Evolutionary conservation across 176 grass and related monocot genomes (phyloP).

Genomic region (Phoenix dactylifera): DNA sequence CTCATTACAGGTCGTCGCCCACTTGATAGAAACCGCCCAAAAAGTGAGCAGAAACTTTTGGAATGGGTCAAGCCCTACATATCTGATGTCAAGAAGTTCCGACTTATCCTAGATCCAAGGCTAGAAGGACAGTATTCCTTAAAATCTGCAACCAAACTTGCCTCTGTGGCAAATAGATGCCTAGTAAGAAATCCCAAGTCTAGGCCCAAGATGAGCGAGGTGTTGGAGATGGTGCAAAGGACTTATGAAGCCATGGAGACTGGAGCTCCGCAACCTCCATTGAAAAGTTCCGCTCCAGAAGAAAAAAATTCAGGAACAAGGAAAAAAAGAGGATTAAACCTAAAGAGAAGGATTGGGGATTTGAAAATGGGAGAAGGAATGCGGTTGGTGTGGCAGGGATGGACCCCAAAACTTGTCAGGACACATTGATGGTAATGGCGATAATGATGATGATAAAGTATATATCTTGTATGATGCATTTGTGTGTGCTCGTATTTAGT

Average conservation of each 20-base stretch:
- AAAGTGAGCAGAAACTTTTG: conserved; percentile 80
- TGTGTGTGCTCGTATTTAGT: conserved; percentile 9
- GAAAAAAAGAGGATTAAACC: conserved; percentile 35
- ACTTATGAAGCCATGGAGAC: conserved; percentile 37
- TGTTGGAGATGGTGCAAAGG: conserved; percentile 63
- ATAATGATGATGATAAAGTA: not conserved
- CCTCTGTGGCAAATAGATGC: conserved; percentile 70
- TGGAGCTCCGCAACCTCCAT: conserved; percentile 44
- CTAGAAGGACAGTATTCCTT: conserved; percentile 60
- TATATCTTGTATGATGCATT: conserved; percentile 31
- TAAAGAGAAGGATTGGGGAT: conserved; percentile 43
- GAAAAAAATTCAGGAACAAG: conserved; percentile 11
- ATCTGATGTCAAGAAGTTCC: conserved; percentile 45
- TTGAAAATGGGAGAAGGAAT: conserved; percentile 28
- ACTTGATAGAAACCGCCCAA: conserved; percentile 79
- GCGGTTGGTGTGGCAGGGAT: conserved; percentile 51
- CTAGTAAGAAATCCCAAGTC: conserved; percentile 52
- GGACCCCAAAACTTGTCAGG: conserved; percentile 52
- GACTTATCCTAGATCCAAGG: conserved; percentile 63
- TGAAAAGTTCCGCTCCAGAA: conserved; percentile 25
- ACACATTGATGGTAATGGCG: conserved; percentile 28
- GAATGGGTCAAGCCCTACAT: conserved; percentile 97
- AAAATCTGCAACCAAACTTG: conserved; percentile 57
- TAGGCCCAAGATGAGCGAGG: conserved; percentile 93
- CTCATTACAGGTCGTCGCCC: conserved; percentile 81